Evolutionary conservation across 306 rosid species (phyloP).

Genomic region (Albizia julibrissin): DNA sequence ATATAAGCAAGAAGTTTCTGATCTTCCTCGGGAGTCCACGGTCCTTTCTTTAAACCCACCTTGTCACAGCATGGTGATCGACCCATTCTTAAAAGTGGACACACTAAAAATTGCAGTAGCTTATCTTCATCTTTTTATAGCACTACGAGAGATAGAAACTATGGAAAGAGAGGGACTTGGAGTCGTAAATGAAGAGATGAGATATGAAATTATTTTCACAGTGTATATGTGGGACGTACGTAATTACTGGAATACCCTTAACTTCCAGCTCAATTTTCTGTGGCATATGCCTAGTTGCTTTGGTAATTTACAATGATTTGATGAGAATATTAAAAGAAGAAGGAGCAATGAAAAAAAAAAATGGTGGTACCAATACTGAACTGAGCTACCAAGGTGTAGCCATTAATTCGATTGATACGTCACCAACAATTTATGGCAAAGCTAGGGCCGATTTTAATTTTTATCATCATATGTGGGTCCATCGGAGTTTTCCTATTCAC

Average conservation of each 20-base stretch:
- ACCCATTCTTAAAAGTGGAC: slow-evolving; percentile 56
- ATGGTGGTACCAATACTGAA: slow-evolving; percentile 2
- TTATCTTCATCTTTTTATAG: slow-evolving; percentile 37
- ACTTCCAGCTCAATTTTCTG: neutral
- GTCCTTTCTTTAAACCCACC: slow-evolving; percentile 96
- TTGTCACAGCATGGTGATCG: slow-evolving; percentile 97
- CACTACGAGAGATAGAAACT: neutral
- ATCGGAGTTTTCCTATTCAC: slow-evolving; percentile 9
- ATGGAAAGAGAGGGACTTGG: slow-evolving; percentile 13
- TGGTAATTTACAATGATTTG: neutral
- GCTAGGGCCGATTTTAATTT: slow-evolving; percentile 34
- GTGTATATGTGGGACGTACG: neutral
- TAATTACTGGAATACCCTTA: slow-evolving; percentile 50
- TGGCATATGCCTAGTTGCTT: neutral
- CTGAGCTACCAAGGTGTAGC: slow-evolving; percentile 35
- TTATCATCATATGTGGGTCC: slow-evolving; percentile 28
- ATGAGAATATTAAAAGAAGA: neutral
- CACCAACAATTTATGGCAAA: slow-evolving; percentile 42
- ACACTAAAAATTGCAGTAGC: slow-evolving; percentile 21
- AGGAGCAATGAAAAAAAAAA: neutral
- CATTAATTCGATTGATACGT: slow-evolving; percentile 34
- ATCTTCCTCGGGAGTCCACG: slow-evolving; percentile 99
- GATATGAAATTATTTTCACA: slow-evolving; percentile 47
- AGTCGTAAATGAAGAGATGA: slow-evolving; percentile 41
- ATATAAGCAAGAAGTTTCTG: slow-evolving; percentile 90